These are phyloP conservation scores for Stagonosporopsis chrysanthemi DNA, from an alignment of 2,329 filamentous ascomycete species.

Conservation along the genomic window DNA sequence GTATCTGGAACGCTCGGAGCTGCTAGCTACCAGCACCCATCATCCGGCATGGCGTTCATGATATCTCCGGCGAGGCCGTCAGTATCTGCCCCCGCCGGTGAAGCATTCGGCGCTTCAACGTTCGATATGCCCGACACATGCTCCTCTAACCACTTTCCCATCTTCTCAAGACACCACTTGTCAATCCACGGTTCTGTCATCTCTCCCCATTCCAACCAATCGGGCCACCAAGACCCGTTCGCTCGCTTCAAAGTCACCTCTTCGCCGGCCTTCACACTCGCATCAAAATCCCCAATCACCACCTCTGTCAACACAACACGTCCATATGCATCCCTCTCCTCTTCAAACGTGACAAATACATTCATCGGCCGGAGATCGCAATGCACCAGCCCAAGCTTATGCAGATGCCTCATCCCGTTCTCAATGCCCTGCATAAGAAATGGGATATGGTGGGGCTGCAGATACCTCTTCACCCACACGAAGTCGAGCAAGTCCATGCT, in stretches of 20 bases:
- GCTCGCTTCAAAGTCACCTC: constrained; percentile 7
- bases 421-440: background rate
- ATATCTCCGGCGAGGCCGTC: background rate
- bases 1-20: too few species aligned
- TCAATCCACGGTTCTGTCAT: constrained; percentile 5
- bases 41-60: background rate
- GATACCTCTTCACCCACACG: background rate
- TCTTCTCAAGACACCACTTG: constrained; percentile 6
- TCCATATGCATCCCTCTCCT: background rate
- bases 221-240: constrained; percentile 1
- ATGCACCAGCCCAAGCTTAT: constrained; percentile 5
- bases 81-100: background rate
- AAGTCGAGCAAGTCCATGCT: constrained; percentile 7
- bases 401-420: background rate
- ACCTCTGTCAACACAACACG: constrained; percentile 4
- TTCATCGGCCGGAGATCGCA: constrained; percentile 16
- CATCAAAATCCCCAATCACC: constrained; percentile 14
- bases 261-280: background rate
- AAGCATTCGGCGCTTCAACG: background rate
- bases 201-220: background rate
- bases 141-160: constrained; percentile 7
- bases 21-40: background rate
- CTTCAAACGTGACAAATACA: background rate
- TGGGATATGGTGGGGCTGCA: background rate
- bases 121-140: background rate